Evolutionary conservation across 2,329 filamentous ascomycete species (phyloP), one percentile per base, ranked within the genome.

Genomic region (Hymenoscyphus salicellus): DNA sequence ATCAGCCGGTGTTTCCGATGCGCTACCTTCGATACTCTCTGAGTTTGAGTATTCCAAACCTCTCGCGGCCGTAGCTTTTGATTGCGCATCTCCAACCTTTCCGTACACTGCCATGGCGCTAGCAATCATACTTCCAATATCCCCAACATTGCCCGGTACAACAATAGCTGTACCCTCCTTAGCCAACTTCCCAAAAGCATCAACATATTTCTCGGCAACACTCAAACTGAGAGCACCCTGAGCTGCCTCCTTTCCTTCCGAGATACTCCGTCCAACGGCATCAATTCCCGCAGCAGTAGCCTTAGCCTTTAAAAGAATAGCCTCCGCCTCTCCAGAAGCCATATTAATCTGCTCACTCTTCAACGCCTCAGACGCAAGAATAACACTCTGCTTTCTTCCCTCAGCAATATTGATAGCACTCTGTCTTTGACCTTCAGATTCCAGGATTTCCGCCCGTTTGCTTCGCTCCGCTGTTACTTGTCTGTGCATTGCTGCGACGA

Each of bases 331-430:
- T 85, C 95, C 95, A 74, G 84, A 86, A 10, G 95, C 95, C 76
- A 88, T 85, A 79, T 99, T 99, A 82, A 99, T 95, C 77, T 96
- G 87, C 81, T 99, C 94, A 17, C 91, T 86, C 71, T 89, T 88
- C 79, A 97, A 75, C 17, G 95, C 95, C 79, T 99, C 95, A 8
- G 93, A 97, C 0, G 95, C 95, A 28, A 99, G 84, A 72, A 99
- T 99, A 26, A 97, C 94, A 71, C 89, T 93, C 83, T 98, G 95
- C 82, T 99, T 99, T 79, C 89, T 88, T 77, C 95, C 95, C 82
- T 99, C 95, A 63, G 95, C 95, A 71, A 99, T 97, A 78, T 99
- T 99, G 85, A 99, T 99, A 46, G 95, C 95, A 74, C 89, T 94
- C 81, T 99, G 95, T 68, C 95, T 85, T 80, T 99, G 95, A 79